Percentiles rank a stretch among this genome's conserved stretches.
These are phyloP conservation scores for Boehmeria nivea DNA, from an alignment of 306 rosid species.

Conservation along the genomic window DNA sequence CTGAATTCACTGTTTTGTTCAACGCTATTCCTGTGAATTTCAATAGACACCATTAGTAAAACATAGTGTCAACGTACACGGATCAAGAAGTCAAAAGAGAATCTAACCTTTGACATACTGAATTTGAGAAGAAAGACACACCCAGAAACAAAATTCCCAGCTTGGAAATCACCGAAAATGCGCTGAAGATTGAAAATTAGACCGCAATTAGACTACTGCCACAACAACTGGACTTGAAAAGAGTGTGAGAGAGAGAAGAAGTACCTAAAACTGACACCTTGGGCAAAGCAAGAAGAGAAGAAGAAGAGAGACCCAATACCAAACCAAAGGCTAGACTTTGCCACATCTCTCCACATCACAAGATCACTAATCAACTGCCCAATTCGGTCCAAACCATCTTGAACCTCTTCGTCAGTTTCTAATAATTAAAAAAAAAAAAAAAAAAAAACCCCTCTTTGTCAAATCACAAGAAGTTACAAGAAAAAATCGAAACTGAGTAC, in stretches of 20 bases:
- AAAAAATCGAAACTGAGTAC: no score
- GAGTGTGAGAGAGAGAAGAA: not conserved
- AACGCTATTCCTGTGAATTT: constrained; percentile 41
- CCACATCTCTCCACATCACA: constrained; percentile 78
- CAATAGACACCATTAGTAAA: not conserved
- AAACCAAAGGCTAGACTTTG: constrained; percentile 82
- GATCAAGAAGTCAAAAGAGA: not conserved
- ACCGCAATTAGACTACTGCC: not conserved
- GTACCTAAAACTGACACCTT: constrained; percentile 59
- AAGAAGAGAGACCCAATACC: constrained; percentile 61
- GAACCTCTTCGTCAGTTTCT: constrained; percentile 48
- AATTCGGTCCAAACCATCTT: constrained; percentile 44
- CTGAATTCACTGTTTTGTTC: constrained; percentile 34
- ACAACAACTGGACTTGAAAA: not conserved
- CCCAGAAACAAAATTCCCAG: constrained; percentile 57
- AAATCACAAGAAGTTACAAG: not conserved
- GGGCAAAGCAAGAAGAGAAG: constrained; percentile 64
- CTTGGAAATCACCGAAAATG: constrained; percentile 61
- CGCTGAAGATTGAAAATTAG: constrained; percentile 36
- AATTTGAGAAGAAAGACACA: constrained; percentile 61
- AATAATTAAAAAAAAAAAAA: constrained; percentile 6
- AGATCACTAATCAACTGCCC: constrained; percentile 53
- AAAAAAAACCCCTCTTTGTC: not conserved
- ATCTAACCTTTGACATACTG: constrained; percentile 61
- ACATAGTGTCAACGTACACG: not conserved